These are phyloP conservation scores for Boeremia lycopersici DNA, from an alignment of 2,329 filamentous ascomycete genomes.

Conservation along the genomic window DNA sequence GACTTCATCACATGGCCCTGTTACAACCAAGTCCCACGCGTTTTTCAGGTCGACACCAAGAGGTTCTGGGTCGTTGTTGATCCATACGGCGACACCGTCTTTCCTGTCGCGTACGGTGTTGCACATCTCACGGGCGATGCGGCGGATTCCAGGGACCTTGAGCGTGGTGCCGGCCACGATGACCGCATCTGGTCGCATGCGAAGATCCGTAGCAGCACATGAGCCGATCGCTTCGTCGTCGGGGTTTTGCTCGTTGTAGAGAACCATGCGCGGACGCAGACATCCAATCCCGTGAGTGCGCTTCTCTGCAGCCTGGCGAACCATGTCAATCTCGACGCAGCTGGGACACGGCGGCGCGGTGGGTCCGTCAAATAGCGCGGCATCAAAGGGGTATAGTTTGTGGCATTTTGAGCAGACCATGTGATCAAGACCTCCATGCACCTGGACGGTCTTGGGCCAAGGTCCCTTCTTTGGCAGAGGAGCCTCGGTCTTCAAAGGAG, in stretches of 20 bases:
- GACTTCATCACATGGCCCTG: conserved; percentile 85
- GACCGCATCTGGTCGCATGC: conserved; percentile 84
- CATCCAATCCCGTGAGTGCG: conserved; percentile 92
- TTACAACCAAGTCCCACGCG: conserved; percentile 90
- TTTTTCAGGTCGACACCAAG: conserved; percentile 84
- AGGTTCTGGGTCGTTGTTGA: conserved; percentile 88
- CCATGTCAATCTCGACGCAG: conserved; percentile 75
- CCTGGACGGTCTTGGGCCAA: conserved; percentile 91
- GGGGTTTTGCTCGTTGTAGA: conserved; percentile 97
- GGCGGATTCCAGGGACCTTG: conserved; percentile 90
- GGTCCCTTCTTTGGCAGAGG: conserved; percentile 84
- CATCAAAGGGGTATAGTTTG: conserved; percentile 75
- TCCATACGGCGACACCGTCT: conserved; percentile 89
- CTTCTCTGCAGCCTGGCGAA: conserved; percentile 81
- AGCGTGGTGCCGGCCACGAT: conserved; percentile 95
- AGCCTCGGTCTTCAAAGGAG: conserved; percentile 78
- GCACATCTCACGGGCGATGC: conserved; percentile 90
- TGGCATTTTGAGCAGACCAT: conserved; percentile 97
- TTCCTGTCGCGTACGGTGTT: conserved; percentile 79
- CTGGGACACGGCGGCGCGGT: conserved; percentile 78
- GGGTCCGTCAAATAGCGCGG: conserved; percentile 80
- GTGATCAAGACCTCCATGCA: conserved; percentile 91
- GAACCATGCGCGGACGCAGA: conserved; percentile 87
- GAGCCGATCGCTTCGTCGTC: conserved; percentile 96
- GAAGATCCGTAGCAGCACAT: conserved; percentile 84